Evolutionary conservation across 2,329 filamentous ascomycete species (phyloP), one percentile per base, ranked within the genome.

Genomic region (Monosporascus sp.): DNA sequence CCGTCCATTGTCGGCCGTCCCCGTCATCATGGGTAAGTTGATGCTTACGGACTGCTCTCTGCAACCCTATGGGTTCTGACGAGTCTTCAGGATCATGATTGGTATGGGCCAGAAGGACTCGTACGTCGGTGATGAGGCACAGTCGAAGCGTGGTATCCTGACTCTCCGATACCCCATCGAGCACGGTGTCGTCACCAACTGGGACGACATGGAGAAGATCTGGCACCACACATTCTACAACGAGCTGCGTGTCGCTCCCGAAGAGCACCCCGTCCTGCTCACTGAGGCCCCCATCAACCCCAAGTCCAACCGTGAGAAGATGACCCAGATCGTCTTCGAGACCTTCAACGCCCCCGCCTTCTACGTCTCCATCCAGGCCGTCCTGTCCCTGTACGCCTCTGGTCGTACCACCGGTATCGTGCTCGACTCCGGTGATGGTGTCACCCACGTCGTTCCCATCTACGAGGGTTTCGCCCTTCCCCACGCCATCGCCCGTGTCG

Each of bases 141-240:
- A 99, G 85, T 99, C 94, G 76, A 99, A 99, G 92, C 93, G 94
- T 94, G 94, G 94, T 96, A 97, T 99, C 81, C 87, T 99, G 70
- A 97, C 93, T 63, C 86, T 99, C 75, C 88, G 94, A 84, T 99
- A 99, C 82, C 94, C 94, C 74, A 99, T 99, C 76, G 94, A 99
- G 86, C 94, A 99, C 87, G 94, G 94, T 94, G 94, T 99, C 71
- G 94, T 99, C 75, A 99, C 94, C 82, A 97, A 97, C 90, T 99
- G 94, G 94, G 94, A 99, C 78, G 94, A 97, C 79, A 97, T 97
- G 94, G 94, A 97, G 85, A 97, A 97, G 88, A 97, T 99, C 71
- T 99, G 94, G 94, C 94, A 99, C 80, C 94, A 99, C 90, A 97
- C 94, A 74, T 99, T 99, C 86, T 99, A 97, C 90, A 99, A 99